Percentiles rank a stretch among this genome's conserved stretches.
Conservation (phyloP, 768 basidiomycete species). For the Boletus bicolor region DNA sequence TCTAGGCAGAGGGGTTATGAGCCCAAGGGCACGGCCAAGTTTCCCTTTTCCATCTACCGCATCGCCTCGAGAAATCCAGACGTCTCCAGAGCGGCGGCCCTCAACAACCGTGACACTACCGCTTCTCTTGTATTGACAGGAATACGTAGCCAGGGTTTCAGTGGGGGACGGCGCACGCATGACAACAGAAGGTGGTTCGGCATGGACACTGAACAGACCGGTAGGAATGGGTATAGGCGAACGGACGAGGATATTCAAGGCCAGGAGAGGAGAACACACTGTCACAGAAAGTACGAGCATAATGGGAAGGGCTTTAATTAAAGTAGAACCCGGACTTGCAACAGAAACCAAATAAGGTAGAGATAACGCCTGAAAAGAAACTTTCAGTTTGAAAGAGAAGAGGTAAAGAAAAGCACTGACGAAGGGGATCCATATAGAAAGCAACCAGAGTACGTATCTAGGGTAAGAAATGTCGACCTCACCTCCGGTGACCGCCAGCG, state of each 20-base stretch:
- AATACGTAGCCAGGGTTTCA: slow-evolving; percentile 28
- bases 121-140: slow-evolving; percentile 56
- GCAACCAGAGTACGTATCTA: slow-evolving; percentile 60
- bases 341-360: slow-evolving; percentile 57
- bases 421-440: slow-evolving; percentile 65
- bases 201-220: slow-evolving; percentile 56
- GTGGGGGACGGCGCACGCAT: slow-evolving; percentile 43
- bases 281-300: slow-evolving; percentile 63
- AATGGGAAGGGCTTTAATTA: slow-evolving; percentile 42
- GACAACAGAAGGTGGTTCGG: slow-evolving; percentile 40
- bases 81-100: slow-evolving; percentile 67
- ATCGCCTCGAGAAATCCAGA: slow-evolving; percentile 73
- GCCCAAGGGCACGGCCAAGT: slow-evolving; percentile 57
- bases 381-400: background rate
- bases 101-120: slow-evolving; percentile 63
- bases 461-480: slow-evolving; percentile 54
- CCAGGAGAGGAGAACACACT: slow-evolving; percentile 63
- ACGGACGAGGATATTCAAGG: slow-evolving; percentile 55
- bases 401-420: slow-evolving; percentile 39
- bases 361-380: slow-evolving; percentile 46
- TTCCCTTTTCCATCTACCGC: slow-evolving; percentile 65
- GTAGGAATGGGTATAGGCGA: slow-evolving; percentile 66
- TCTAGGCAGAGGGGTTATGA: slow-evolving; percentile 62
- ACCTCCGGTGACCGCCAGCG: slow-evolving; percentile 42
- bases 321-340: slow-evolving; percentile 37